Evolutionary conservation across 805 yeast species (phyloP), one percentile per base, ranked within the genome.

Genomic region (Myxozyma lipomycoides): DNA sequence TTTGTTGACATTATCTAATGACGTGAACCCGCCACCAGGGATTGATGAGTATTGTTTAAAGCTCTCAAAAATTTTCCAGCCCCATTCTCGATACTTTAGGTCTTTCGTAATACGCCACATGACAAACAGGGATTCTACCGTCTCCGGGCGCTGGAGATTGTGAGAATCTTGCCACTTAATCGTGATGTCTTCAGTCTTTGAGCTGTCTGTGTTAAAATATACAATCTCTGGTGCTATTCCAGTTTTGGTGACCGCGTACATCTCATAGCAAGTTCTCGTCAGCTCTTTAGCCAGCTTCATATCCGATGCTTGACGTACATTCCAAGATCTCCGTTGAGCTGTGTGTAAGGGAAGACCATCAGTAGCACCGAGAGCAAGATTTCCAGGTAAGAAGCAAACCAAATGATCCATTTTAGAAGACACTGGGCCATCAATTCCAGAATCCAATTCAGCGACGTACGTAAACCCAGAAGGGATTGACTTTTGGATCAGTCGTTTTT

Each of bases 181-280:
- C 51, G 59, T 65, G 66, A 87, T 85, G 65, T 86, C 96, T 4
- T 68, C 65, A 0, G 71, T 63, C 9, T 64, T 67, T 10, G 61
- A 62, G 2, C 67, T 63, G 53, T 79, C 79, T 7, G 75, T 70
- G 67, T 87, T 87, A 75, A 91, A 91, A 1, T 84, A 84, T 6
- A 79, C 96, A 65, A 86, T 87, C 66, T 89, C 97, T 0, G 97
- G 96, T 0, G 95, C 73, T 45, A 90, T 73, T 0, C 96, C 96
- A 1, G 95, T 82, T 4, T 70, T 75, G 4, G 81, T 76, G 59
- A 81, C 84, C 53, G 77, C 78, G 66, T 89, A 89, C 90, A 86
- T 86, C 64, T 78, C 82, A 70, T 84, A 87, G 67, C 97, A 90
- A 1, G 95, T 78, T 51, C 82, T 70, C 0, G 91, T 84, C 46